Conservation (phyloP, 176 grass and related monocot genomes). For the Melocanna baccifera region DNA sequence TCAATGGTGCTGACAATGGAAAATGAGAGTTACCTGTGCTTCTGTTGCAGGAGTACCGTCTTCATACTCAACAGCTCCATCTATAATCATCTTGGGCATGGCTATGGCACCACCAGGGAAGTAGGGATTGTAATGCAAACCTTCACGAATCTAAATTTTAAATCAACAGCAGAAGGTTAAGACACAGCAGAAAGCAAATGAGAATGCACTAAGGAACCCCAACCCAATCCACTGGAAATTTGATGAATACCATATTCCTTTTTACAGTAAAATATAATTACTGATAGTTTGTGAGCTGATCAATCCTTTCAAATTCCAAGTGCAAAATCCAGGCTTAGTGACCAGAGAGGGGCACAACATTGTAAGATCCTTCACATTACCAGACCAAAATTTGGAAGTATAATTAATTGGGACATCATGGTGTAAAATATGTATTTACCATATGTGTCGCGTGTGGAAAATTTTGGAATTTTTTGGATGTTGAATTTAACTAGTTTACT, state of each 20-base stretch:
- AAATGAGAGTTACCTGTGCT: constrained; percentile 59
- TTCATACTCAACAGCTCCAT: constrained; percentile 92
- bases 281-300: not conserved
- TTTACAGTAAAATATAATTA: not conserved
- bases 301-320: not conserved
- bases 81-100: constrained; percentile 99
- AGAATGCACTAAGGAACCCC: not conserved
- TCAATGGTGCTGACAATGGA: not conserved
- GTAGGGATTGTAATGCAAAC: constrained; percentile 96
- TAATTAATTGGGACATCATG: too few relatives aligned
- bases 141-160: constrained; percentile 79
- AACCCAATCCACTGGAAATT: not conserved
- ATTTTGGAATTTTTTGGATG: too few relatives aligned
- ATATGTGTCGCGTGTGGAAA: too few relatives aligned
- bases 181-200: not conserved
- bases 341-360: not conserved
- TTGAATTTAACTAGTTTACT: too few relatives aligned
- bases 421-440: too few relatives aligned
- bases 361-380: not conserved
- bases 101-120: constrained; percentile 99
- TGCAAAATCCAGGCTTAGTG: not conserved
- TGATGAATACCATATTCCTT: not conserved
- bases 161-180: not conserved
- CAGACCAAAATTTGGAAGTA: not conserved
- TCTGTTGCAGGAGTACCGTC: constrained; percentile 92